Evolutionary conservation across 192 early-diverging fungal genomes (phyloP).

Genomic region (Entomortierella lignicola): DNA sequence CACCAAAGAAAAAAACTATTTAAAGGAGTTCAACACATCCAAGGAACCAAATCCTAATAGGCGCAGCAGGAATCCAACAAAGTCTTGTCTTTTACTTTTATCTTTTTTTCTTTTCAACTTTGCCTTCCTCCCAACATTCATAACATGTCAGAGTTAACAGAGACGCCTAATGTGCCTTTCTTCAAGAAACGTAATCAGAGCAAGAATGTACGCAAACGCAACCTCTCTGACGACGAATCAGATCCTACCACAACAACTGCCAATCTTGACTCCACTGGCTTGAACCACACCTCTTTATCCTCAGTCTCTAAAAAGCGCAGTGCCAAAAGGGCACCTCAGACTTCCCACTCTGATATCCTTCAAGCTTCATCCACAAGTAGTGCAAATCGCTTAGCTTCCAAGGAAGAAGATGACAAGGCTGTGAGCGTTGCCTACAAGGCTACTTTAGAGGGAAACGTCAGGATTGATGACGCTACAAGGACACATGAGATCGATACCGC

Average conservation of each 20-base stretch:
- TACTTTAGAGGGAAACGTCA: constrained; percentile 42
- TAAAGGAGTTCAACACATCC: no score
- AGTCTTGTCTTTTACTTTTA: no score
- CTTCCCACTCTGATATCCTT: constrained; percentile 48
- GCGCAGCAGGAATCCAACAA: no score
- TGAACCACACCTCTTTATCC: constrained; percentile 50
- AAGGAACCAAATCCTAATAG: no score
- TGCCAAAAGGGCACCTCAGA: constrained; percentile 35
- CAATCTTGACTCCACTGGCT: constrained; percentile 51
- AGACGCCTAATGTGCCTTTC: constrained; percentile 58
- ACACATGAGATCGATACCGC: constrained; percentile 57
- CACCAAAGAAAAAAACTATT: no score
- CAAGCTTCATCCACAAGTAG: constrained; percentile 59
- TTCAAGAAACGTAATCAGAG: constrained; percentile 67
- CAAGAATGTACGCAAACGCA: constrained; percentile 68
- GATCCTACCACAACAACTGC: constrained; percentile 35
- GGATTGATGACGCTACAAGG: constrained; percentile 47
- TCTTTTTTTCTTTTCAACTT: no score
- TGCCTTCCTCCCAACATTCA: no score
- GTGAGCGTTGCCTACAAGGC: constrained; percentile 50
- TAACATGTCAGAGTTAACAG: constrained; percentile 23
- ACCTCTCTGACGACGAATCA: constrained; percentile 52
- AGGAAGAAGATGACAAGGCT: constrained; percentile 45
- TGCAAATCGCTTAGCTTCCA: constrained; percentile 48
- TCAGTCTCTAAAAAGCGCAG: constrained; percentile 58